Percentiles rank a stretch among this genome's conserved stretches.
Conservation (phyloP, 2,329 filamentous ascomycete species). For the Ophiostoma himal-ulmi region DNA sequence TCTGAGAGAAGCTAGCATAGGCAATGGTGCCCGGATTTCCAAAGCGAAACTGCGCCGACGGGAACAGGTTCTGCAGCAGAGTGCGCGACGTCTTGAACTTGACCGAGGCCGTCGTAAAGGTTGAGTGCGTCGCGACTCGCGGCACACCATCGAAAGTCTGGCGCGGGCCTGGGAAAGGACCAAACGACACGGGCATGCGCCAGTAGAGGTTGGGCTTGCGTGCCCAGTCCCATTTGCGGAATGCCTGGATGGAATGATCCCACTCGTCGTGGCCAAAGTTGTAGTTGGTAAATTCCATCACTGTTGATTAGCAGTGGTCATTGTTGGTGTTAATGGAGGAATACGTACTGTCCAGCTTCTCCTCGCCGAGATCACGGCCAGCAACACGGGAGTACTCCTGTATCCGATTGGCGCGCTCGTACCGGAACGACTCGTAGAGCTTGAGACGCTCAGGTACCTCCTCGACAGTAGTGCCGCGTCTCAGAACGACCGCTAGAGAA, state of each 20-base stretch:
- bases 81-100: conserved; percentile 47
- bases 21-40: conserved; percentile 40
- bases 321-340: background rate
- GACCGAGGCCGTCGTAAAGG: conserved; percentile 42
- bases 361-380: conserved; percentile 42
- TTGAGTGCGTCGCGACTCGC: conserved; percentile 29
- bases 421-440: conserved; percentile 54
- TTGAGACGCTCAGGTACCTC: conserved; percentile 51
- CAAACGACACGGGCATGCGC: conserved; percentile 43
- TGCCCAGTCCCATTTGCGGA: conserved; percentile 46
- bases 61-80: conserved; percentile 44
- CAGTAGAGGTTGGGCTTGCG: conserved; percentile 36
- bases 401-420: conserved; percentile 39
- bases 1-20: conserved; percentile 40
- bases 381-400: conserved; percentile 42
- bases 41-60: conserved; percentile 40
- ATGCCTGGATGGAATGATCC: conserved; percentile 46
- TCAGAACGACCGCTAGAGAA: conserved; percentile 52
- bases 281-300: conserved; percentile 41
- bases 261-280: conserved; percentile 56
- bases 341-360: conserved; percentile 22
- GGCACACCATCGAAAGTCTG: conserved; percentile 35
- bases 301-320: conserved; percentile 25
- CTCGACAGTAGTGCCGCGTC: conserved; percentile 36
- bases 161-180: conserved; percentile 42